Evolutionary conservation across 2,329 filamentous ascomycete genomes (phyloP).

Genomic region (Tolypocladium guangdongense): DNA sequence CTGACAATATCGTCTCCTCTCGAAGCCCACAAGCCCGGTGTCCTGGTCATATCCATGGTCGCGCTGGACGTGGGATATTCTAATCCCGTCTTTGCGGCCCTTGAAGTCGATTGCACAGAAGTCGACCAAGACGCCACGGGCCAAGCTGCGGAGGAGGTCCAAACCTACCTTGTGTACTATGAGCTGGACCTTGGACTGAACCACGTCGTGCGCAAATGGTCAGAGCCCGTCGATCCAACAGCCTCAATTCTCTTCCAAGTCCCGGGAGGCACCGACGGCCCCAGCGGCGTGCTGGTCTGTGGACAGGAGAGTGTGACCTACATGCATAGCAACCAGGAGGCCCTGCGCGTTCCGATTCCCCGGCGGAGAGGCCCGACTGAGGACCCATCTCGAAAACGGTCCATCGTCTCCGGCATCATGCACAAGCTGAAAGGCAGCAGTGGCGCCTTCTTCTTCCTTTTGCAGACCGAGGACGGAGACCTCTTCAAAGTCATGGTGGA

Average conservation of each 20-base stretch:
- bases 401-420: slow-evolving; percentile 86
- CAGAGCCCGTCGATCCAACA: slow-evolving; percentile 81
- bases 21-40: slow-evolving; percentile 89
- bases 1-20: slow-evolving; percentile 94
- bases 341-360: slow-evolving; percentile 82
- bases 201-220: slow-evolving; percentile 94
- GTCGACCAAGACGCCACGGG: slow-evolving; percentile 85
- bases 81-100: slow-evolving; percentile 88
- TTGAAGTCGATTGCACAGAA: slow-evolving; percentile 90
- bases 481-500: slow-evolving; percentile 94
- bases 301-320: slow-evolving; percentile 93
- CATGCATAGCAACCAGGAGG: slow-evolving; percentile 87
- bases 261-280: slow-evolving; percentile 84
- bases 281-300: slow-evolving; percentile 90
- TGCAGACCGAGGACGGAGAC: slow-evolving; percentile 96
- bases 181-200: slow-evolving; percentile 94
- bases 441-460: slow-evolving; percentile 90
- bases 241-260: slow-evolving; percentile 90
- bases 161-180: slow-evolving; percentile 93
- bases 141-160: slow-evolving; percentile 66
- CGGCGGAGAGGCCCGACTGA: slow-evolving; percentile 79
- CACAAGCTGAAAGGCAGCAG: slow-evolving; percentile 77
- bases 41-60: slow-evolving; percentile 77
- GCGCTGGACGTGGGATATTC: slow-evolving; percentile 93
- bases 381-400: slow-evolving; percentile 81